A percentile compares a stretch with the other conserved stretches of the same genome.
Conservation (phyloP, 257 asterid species). For the Paulownia fortunei region DNA sequence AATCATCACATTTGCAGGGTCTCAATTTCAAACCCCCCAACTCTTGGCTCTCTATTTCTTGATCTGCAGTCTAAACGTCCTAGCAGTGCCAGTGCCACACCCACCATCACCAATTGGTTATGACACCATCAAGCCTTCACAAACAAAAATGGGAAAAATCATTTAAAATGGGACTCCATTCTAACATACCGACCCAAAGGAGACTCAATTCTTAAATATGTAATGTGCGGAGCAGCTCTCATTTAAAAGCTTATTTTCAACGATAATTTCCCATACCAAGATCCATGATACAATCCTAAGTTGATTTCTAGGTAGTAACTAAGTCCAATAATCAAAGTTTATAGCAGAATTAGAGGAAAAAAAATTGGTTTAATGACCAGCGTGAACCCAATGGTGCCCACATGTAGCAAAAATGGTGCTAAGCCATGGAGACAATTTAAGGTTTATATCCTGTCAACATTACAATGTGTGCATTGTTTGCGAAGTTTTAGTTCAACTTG, state of each 20-base stretch:
- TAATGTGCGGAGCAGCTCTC: neutral
- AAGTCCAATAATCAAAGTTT: neutral
- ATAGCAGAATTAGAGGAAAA: neutral
- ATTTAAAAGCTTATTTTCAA: neutral
- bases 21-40: too few relatives aligned
- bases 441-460: neutral
- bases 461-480: too few relatives aligned
- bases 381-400: too few relatives aligned
- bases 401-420: too few relatives aligned
- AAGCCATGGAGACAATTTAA: neutral
- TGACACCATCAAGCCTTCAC: too few relatives aligned
- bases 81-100: too few relatives aligned
- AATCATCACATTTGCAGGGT: too few relatives aligned
- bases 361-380: neutral
- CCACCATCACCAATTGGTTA: too few relatives aligned
- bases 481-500: neutral
- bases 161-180: too few relatives aligned
- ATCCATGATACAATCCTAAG: neutral
- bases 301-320: neutral
- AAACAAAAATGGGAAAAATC: too few relatives aligned
- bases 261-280: neutral
- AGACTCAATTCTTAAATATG: neutral
- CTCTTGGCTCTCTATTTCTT: too few relatives aligned
- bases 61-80: too few relatives aligned
- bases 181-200: neutral